Evolutionary conservation across 1,139 yeast genomes (phyloP), one percentile per base, ranked within the genome.

Genomic region (Zygosaccharomyces pseudobailii): DNA sequence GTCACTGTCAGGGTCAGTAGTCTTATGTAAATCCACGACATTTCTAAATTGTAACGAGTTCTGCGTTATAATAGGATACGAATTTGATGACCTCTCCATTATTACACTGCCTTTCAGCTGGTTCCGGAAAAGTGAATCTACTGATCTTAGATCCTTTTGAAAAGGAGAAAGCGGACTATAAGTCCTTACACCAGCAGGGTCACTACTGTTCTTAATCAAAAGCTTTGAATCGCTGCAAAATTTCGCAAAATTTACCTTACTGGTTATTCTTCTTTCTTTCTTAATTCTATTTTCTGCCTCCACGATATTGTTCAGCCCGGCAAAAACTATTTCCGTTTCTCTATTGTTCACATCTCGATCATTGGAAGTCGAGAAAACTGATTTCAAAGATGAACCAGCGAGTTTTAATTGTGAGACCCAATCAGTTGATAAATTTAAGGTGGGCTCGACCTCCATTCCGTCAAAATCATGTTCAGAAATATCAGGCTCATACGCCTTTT

Each of bases 401-500:
- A 84, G 61, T 47, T 75, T 77, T 42, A 84, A 64, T 56, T 84
- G 90, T 10, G 76, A 73, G 22, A 78, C 70, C 90, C 92, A 85
- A 55, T 81, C 76, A 36, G 72, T 72, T 2, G 86, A 73, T 0
- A 74, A 71, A 0, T 82, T 76, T 35, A 80, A 68, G 34, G 71
- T 42, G 3, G 74, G 69, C 23, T 69, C 69, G 4, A 63, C 63
- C 47, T 70, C 73, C 41, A 76, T 52, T 3, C 69, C 62, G 19
- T 64, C 66, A 53, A 75, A 65, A 69, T 82, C 79, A 2, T 68
- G 58, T 30, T 70, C 75, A 23, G 67, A 67, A 13, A 74, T 66
- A 46, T 72, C 71, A 0, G 92, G 92, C 63, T 85, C 94, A 57
- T 78, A 84, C 1, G 80, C 84, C 57, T 80, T 83, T 54, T 82